A percentile compares a stretch with the other conserved stretches of the same genome.
Conservation (phyloP, 345 rosid species). For the Moricandia arvensis region DNA sequence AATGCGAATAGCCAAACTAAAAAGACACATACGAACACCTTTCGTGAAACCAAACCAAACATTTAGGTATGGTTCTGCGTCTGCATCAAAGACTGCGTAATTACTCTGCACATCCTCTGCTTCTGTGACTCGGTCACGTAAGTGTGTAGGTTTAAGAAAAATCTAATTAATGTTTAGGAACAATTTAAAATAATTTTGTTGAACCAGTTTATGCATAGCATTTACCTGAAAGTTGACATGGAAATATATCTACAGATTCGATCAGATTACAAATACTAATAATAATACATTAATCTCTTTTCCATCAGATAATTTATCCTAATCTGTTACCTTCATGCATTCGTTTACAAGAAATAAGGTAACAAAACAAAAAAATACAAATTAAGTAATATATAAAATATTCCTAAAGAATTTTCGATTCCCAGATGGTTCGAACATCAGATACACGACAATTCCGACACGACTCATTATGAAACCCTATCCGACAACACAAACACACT, state of each 20-base stretch:
- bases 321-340: conserved; percentile 6
- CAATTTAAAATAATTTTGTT: neutral
- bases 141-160: neutral
- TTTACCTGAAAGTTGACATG: conserved; percentile 6
- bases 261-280: neutral
- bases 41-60: conserved; percentile 26
- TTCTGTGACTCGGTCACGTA: conserved; percentile 7
- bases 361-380: neutral
- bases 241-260: neutral
- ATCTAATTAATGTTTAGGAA: neutral
- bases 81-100: conserved; percentile 12
- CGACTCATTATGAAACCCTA: conserved; percentile 33
- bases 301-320: neutral
- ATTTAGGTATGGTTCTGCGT: conserved; percentile 23
- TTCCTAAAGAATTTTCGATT: conserved; percentile 26
- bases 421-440: conserved; percentile 31
- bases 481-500: conserved; percentile 40
- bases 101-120: conserved; percentile 11
- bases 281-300: neutral
- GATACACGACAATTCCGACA: conserved; percentile 36
- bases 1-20: conserved; percentile 7
- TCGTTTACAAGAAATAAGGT: conserved; percentile 5
- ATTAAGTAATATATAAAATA: neutral
- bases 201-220: neutral
- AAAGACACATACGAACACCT: neutral